These are phyloP conservation scores for Mortierella sp. DNA, from an alignment of 371 early-diverging fungal species.

Conservation along the genomic window DNA sequence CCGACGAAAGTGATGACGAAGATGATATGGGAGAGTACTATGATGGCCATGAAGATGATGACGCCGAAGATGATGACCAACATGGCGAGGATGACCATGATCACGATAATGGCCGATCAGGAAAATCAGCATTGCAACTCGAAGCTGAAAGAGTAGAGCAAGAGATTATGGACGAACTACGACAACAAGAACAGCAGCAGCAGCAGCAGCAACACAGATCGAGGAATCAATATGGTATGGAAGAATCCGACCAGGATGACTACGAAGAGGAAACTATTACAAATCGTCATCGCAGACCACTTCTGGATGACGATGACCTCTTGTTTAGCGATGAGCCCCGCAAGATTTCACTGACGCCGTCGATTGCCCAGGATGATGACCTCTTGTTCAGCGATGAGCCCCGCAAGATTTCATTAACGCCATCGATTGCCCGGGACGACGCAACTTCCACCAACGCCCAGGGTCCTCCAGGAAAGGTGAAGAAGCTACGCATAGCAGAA, in stretches of 20 bases:
- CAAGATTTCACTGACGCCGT: slow-evolving; percentile 52
- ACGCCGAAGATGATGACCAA: slow-evolving; percentile 28
- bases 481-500: slow-evolving; percentile 27
- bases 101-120: slow-evolving; percentile 14
- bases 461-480: slow-evolving; percentile 19
- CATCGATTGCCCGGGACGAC: slow-evolving; percentile 54
- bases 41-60: slow-evolving; percentile 48
- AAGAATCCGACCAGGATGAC: slow-evolving; percentile 17
- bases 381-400: slow-evolving; percentile 45
- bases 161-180: slow-evolving; percentile 47
- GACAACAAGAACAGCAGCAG: slow-evolving; percentile 19
- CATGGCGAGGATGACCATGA: slow-evolving; percentile 21
- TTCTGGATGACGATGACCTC: slow-evolving; percentile 47
- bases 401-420: slow-evolving; percentile 52
- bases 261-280: slow-evolving; percentile 23
- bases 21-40: slow-evolving; percentile 54
- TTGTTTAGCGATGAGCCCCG: slow-evolving; percentile 47
- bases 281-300: slow-evolving; percentile 29
- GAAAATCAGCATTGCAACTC: slow-evolving; percentile 28
- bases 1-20: slow-evolving; percentile 36
- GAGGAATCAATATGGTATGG: slow-evolving; percentile 17
- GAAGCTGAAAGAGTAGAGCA: slow-evolving; percentile 49
- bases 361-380: slow-evolving; percentile 53
- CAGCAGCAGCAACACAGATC: slow-evolving; percentile 17
- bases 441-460: slow-evolving; percentile 4